Base-by-base conservation (phyloP, 805 yeast genomes). In the Candida vaughaniae region DNA sequence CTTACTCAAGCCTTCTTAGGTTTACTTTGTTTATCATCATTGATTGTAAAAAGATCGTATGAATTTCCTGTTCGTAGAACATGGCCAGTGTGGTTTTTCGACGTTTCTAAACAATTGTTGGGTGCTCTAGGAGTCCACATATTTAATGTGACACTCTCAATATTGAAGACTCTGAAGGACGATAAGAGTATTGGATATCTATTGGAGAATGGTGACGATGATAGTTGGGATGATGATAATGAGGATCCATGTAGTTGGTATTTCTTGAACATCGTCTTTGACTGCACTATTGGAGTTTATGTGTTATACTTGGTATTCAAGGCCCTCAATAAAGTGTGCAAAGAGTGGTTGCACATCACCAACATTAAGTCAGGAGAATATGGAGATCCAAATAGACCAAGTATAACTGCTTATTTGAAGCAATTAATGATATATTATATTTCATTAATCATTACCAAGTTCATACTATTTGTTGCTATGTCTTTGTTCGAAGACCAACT, bases 211-310 rank as follows among this genome's bases (percentile, higher is more conserved):
- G 60, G 59, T 25, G 64, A 55, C n/a, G 64, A 56, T 3, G 73
- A 66, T 19, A n/a, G n/a, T n/a, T n/a, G n/a, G n/a, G 36, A 29
- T 17, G 28, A 16, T 25, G 77, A 22, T n/a, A 47, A 47, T 18
- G 46, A 41, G 15, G 45, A 49, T 30, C 95, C 96, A 6, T 93
- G 98, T 60, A 91, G 87, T 49, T 93, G 96, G 93, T 91, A 93
- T 64, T 91, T 91, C 54, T 66, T 93, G 37, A 91, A 86, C 52
- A 75, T 91, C 25, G 71, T 91, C 19, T 76, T 91, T 55, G 99
- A 91, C 58, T 90, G 98, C 28, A 91, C 99, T 0, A 73, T 90
- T 5, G 99, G 99, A 0, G 91, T 91, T 2, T 95, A 95, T 5
- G 75, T 91, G 2, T 68, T 90, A 19, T 73, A 73, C 41, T 43